These are phyloP conservation scores for Globisporangium canariense DNA, from an alignment of 352 stramenopile species.

Conservation along the genomic window DNA sequence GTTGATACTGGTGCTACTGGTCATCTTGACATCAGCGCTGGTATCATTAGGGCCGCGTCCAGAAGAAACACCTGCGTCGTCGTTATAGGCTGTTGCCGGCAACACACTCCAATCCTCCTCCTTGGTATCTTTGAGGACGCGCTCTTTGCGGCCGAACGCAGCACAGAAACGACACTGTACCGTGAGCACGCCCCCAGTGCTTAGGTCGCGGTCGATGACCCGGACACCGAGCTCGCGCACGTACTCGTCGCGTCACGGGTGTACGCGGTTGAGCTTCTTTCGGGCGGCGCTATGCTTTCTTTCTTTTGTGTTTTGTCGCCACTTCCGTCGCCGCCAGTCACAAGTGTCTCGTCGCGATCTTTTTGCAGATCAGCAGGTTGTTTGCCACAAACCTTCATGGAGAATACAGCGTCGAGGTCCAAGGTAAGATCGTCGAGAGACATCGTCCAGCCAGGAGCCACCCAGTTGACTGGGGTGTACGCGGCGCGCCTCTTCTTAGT, in stretches of 20 bases:
- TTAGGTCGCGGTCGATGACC: constrained; percentile 23
- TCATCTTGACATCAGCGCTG: background rate
- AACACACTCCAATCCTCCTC: background rate
- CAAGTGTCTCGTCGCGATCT: no score
- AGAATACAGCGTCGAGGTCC: no score
- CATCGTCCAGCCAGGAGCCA: no score
- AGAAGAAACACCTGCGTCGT: background rate
- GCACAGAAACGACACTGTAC: constrained; percentile 38
- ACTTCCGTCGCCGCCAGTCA: no score
- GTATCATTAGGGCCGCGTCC: background rate
- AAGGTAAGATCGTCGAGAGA: no score
- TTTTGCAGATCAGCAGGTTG: no score
- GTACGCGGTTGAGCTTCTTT: constrained; percentile 24
- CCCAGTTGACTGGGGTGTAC: no score
- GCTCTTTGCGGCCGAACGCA: constrained; percentile 34
- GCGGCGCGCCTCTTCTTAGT: no score
- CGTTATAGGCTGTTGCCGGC: background rate
- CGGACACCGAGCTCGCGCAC: constrained; percentile 30
- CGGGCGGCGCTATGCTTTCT: no score
- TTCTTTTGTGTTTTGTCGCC: no score
- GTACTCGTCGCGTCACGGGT: constrained; percentile 33
- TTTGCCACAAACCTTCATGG: no score
- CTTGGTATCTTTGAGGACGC: background rate
- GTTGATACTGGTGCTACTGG: background rate
- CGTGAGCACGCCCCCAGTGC: constrained; percentile 26